Evolutionary conservation across 2,329 filamentous ascomycete genomes (phyloP), one percentile per base, ranked within the genome.

Genomic region (Daldinia sp.): DNA sequence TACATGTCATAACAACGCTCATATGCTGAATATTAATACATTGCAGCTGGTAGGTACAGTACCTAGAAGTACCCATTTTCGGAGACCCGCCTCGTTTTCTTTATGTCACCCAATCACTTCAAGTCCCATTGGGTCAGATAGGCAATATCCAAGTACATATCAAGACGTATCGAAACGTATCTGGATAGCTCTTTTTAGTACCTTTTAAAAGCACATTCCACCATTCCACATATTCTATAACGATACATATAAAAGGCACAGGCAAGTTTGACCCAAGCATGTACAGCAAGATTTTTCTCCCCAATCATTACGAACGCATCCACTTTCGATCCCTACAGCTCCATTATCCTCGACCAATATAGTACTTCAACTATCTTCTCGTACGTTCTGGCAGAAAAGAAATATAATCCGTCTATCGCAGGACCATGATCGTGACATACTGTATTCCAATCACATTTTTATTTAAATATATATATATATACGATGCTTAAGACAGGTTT

Each of bases 71-170:
- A 34, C 30, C 30, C 47, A 50, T 30, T 35, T 35, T 45, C 39
- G 30, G 17, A 19, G 49, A 23, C 32, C 59, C 59, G 50, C 41
- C 45, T 13, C 27, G 29, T 27, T 54, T 21, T 39, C 32, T 43
- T 48, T 30, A n/a, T 19, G 13, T 34, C 35, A 34, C 45, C 59
- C 63, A 66, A 63, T 66, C 59, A 66, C 39, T 9, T 32, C 34
- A 34, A 6, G 10, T 59, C 34, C 63, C 58, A 58, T 58, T 49
- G 29, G 34, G 59, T 62, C 54, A 58, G 58, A 62, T 32, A 64
- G 58, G 48, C 23, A 57, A 61, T 48, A 30, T 32, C 39, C 25
- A 48, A 48, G 39, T 48, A 30, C 25, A 25, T 48, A 45, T 32
- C 29, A 11, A 32, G 29, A 32, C 11, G 29, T 11, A 6, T 11